These are phyloP conservation scores for Lagenaria siceraria DNA, from an alignment of 306 rosid genomes.

Conservation along the genomic window DNA sequence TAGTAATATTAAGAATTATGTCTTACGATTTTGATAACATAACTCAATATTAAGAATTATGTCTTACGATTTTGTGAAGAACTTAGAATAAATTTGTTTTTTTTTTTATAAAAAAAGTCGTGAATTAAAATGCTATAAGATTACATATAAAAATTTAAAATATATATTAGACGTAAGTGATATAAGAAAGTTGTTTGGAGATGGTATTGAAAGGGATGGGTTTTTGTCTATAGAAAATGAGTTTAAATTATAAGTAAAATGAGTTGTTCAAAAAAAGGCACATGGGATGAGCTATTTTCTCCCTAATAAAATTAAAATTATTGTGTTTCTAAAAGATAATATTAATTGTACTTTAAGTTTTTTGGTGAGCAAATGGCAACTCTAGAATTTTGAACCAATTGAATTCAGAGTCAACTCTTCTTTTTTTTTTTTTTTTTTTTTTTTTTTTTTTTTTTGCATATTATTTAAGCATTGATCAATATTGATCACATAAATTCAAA, in stretches of 20 bases:
- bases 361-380: not conserved
- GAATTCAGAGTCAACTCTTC: not conserved
- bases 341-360: not conserved
- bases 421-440: not conserved
- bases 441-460: not conserved
- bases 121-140: not conserved
- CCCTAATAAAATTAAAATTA: not conserved
- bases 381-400: not conserved
- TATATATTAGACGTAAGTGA: not conserved
- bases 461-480: not conserved
- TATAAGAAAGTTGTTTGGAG: not conserved
- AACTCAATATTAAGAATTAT: too few relatives aligned
- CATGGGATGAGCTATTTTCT: conserved; percentile 3
- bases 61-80: too few relatives aligned
- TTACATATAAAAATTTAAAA: not conserved
- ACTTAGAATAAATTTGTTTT: too few relatives aligned
- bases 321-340: not conserved
- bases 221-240: not conserved
- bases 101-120: too few relatives aligned
- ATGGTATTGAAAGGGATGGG: not conserved
- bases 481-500: not conserved
- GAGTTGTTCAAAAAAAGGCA: not conserved
- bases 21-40: too few relatives aligned
- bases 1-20: too few relatives aligned
- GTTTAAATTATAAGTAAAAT: not conserved